These are phyloP conservation scores for Castanea crenata DNA, from an alignment of 306 rosid species.

Conservation along the genomic window DNA sequence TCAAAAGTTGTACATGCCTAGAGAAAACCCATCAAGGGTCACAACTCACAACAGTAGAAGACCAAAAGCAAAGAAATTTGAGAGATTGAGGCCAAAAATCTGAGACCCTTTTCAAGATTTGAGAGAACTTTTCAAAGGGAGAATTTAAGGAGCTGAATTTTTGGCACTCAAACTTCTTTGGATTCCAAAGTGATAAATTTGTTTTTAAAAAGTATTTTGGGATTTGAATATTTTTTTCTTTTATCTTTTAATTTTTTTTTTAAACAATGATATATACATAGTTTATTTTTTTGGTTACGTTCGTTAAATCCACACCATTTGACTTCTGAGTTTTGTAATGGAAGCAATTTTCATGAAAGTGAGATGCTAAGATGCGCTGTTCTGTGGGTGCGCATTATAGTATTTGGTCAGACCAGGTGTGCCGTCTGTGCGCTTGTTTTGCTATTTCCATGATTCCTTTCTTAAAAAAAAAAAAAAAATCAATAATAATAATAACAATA, in stretches of 20 bases:
- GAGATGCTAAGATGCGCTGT: background rate
- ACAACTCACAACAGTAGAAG: conserved; percentile 9
- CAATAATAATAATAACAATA: too few relatives aligned
- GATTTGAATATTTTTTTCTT: background rate
- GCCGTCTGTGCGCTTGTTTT: background rate
- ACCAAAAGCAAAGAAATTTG: background rate
- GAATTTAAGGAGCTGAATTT: background rate
- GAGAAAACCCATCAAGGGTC: conserved; percentile 29
- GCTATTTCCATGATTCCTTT: background rate
- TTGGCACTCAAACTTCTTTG: background rate
- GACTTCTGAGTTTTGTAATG: background rate
- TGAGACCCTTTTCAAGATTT: background rate
- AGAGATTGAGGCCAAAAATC: background rate
- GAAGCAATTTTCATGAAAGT: background rate
- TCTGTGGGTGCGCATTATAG: background rate
- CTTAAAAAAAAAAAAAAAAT: too few relatives aligned
- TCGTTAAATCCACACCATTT: background rate
- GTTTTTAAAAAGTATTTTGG: background rate
- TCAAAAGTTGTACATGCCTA: background rate
- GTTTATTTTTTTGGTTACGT: background rate
- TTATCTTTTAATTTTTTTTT: background rate
- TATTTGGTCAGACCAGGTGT: background rate
- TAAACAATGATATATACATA: too few relatives aligned
- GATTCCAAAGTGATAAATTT: background rate
- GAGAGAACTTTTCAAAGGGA: background rate